Evolutionary conservation across 2,329 filamentous ascomycete species (phyloP), one percentile per base, ranked within the genome.

Genomic region (Conoideocrella luteorostrata): DNA sequence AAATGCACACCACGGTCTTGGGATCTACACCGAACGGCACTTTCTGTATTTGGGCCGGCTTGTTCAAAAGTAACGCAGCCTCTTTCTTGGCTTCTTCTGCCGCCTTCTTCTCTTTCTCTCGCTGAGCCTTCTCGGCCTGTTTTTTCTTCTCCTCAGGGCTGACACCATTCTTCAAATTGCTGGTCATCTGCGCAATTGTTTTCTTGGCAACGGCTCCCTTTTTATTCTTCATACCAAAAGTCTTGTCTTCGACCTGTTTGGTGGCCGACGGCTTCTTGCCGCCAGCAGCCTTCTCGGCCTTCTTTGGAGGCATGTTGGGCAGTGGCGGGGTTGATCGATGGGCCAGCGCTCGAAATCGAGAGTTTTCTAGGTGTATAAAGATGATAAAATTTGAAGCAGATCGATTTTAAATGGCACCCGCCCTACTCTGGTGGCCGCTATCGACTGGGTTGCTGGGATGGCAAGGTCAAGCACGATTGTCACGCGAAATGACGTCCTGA

Each of bases 141-240:
- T 80, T 95, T 57, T 75, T 78, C 75, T 96, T 97, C 65, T 93
- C 84, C 46, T 96, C 91, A 18, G 88, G 80, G n/a, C 77, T 84
- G 49, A 88, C 88, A 55, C 84, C 82, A 45, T 78, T 75, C 53
- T 84, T 81, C 41, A 82, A 77, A 57, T 89, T 84, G 37, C 82
- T 77, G 54, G 82, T 71, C 64, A 98, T 79, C 58, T 89, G 86
- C 47, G 86, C 84, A 62, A 98, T 97, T 55, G 90, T 81, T 68
- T 83, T 95, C 70, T 97, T 88, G 44, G 89, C 91, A 41, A 80
- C 83, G 45, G 81, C 85, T 55, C 93, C 93, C 76, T 96, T 98
- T 75, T 98, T 98, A 64, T 98, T 98, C 72, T 98, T 98, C 93
- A 98, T 97, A 57, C 93, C 93, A 75, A 98, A 98, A 39, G 93